Evolutionary conservation across 345 rosid genomes (phyloP).

Genomic region (Eucalyptus globulus): DNA sequence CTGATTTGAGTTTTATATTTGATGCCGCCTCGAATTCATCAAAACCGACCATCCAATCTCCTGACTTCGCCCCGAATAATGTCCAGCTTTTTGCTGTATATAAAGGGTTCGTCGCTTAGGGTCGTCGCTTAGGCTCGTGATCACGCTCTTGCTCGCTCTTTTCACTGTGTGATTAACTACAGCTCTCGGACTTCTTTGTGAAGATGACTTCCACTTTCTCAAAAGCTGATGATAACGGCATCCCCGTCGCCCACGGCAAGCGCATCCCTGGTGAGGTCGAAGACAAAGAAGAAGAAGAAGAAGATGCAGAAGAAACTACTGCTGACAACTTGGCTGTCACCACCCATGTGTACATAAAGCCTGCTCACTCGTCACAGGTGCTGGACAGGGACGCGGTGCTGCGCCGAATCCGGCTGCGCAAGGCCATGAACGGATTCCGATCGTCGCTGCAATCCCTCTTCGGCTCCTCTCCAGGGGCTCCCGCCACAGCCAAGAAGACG

Average conservation of each 20-base stretch:
- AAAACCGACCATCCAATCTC: neutral
- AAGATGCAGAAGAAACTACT: neutral
- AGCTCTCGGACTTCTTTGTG: neutral
- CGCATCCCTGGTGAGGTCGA: neutral
- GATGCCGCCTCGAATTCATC: neutral
- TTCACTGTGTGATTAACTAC: neutral
- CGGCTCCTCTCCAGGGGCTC: neutral
- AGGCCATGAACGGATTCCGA: constrained; percentile 18
- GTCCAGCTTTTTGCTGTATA: neutral
- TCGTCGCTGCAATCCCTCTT: constrained; percentile 9
- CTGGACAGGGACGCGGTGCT: constrained; percentile 25
- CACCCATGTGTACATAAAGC: constrained; percentile 13
- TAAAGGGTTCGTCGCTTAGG: neutral
- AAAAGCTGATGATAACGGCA: neutral
- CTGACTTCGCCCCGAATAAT: neutral
- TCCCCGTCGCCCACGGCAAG: neutral
- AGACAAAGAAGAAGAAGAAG: constrained; percentile 3
- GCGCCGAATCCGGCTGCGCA: constrained; percentile 33
- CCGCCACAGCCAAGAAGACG: neutral
- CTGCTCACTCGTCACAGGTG: constrained; percentile 1
- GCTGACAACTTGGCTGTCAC: neutral
- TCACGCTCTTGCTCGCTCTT: neutral
- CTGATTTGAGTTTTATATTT: neutral
- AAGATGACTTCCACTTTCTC: neutral
- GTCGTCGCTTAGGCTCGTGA: neutral